Percentiles rank a stretch among this genome's conserved stretches.
Conservation (phyloP, 345 rosid genomes). For the Clarkia xantiana region DNA sequence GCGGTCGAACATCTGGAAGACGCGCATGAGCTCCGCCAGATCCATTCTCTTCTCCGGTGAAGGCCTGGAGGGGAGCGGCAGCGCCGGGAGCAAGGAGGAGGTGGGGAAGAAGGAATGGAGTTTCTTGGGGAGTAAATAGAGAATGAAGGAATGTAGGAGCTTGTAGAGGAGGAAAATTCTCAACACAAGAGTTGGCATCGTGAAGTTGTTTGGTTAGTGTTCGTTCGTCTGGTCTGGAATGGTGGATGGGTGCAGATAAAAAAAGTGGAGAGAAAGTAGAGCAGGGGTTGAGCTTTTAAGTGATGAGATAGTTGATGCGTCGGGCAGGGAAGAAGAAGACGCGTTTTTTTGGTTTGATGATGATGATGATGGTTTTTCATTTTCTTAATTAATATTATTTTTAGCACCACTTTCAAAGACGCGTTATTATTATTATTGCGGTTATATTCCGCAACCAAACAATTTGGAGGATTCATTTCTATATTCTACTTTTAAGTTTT, state of each 20-base stretch:
- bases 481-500: too few relatives aligned
- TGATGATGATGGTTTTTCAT: too few relatives aligned
- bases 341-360: too few relatives aligned
- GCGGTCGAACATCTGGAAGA: slow-evolving; percentile 71
- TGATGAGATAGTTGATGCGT: not conserved
- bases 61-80: not conserved
- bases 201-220: not conserved
- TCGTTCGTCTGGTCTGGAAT: not conserved
- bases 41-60: slow-evolving; percentile 23
- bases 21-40: slow-evolving; percentile 34
- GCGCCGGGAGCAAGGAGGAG: slow-evolving; percentile 9
- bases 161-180: slow-evolving; percentile 38
- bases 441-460: slow-evolving; percentile 3
- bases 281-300: not conserved
- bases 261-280: not conserved
- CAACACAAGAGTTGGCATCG: slow-evolving; percentile 19
- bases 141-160: slow-evolving; percentile 26
- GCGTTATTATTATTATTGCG: slow-evolving; percentile 26
- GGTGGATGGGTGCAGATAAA: slow-evolving; percentile 4
- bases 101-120: slow-evolving; percentile 27
- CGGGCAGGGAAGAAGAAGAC: slow-evolving; percentile 3
- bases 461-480: too few relatives aligned
- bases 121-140: slow-evolving; percentile 38
- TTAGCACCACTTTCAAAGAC: slow-evolving; percentile 8
- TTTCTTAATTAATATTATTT: too few relatives aligned